Conservation (phyloP, 192 early-diverging fungal genomes). For the Backusella circina region DNA sequence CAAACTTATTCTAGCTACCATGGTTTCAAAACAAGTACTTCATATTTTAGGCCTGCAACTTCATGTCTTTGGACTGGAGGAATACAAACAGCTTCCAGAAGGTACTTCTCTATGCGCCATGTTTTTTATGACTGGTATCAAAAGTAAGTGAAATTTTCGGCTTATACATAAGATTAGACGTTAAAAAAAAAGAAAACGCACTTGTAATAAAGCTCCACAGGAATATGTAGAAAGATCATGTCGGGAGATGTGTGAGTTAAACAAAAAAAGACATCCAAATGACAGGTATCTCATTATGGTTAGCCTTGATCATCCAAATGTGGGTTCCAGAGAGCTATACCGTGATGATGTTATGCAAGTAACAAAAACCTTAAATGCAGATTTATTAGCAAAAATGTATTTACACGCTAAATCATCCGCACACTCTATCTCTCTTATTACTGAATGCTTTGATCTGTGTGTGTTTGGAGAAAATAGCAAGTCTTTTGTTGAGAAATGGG, state of each 20-base stretch:
- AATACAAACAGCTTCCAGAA: not conserved
- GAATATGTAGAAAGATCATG: not conserved
- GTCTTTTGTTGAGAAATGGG: not conserved
- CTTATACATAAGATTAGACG: not conserved
- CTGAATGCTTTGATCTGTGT: not conserved
- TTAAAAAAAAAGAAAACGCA: too few relatives aligned
- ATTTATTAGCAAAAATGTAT: not conserved
- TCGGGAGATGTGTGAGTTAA: not conserved
- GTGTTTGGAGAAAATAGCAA: not conserved
- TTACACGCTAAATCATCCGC: not conserved
- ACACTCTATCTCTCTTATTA: not conserved
- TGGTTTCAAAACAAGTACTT: not conserved
- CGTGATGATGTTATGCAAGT: not conserved
- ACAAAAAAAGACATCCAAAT: not conserved
- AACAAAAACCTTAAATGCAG: too few relatives aligned
- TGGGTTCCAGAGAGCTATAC: not conserved
- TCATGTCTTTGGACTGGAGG: not conserved
- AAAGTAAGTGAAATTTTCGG: not conserved
- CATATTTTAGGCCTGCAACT: not conserved
- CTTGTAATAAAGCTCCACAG: not conserved
- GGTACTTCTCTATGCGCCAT: not conserved
- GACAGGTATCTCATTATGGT: not conserved
- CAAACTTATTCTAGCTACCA: not conserved
- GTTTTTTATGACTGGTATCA: not conserved
- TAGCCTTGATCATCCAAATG: not conserved